Evolutionary conservation across 495 filamentous ascomycete genomes (phyloP).

Genomic region (Lepraria neglecta): DNA sequence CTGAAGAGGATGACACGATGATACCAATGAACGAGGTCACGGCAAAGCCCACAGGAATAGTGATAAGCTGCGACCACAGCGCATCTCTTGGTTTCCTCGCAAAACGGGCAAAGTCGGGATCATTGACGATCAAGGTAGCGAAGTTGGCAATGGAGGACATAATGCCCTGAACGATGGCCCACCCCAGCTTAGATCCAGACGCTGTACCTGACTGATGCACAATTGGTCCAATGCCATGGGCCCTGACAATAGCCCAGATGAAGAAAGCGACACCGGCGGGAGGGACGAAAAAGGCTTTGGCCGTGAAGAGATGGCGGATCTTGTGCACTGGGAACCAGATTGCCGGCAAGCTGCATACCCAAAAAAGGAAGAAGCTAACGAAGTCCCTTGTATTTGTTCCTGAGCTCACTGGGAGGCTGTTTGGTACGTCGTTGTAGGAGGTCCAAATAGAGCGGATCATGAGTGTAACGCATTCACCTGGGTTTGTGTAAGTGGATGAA

Average conservation of each 20-base stretch:
- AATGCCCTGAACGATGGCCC: conserved; percentile 76
- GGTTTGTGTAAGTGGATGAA: conserved; percentile 2
- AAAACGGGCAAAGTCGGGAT: conserved; percentile 88
- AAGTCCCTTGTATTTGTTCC: conserved; percentile 73
- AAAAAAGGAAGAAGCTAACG: conserved; percentile 78
- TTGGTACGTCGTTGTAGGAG: conserved; percentile 56
- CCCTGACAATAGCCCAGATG: conserved; percentile 80
- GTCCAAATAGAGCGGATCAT: conserved; percentile 84
- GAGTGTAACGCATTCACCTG: conserved; percentile 65
- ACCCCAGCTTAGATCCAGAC: conserved; percentile 64
- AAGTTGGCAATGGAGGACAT: conserved; percentile 93
- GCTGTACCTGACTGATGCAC: conserved; percentile 60
- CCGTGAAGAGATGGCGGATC: conserved; percentile 80
- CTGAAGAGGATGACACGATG: conserved; percentile 80
- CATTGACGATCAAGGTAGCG: conserved; percentile 77
- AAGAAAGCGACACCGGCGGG: conserved; percentile 80
- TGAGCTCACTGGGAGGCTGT: conserved; percentile 55
- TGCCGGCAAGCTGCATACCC: conserved; percentile 70
- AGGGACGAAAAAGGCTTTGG: conserved; percentile 82
- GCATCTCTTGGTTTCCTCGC: conserved; percentile 73
- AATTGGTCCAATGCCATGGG: conserved; percentile 80
- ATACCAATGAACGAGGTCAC: conserved; percentile 91
- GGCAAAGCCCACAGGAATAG: conserved; percentile 81
- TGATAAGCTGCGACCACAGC: conserved; percentile 81
- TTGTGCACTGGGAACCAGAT: conserved; percentile 65